Evolutionary conservation across 2,329 filamentous ascomycete genomes (phyloP), one percentile per base, ranked within the genome.

Genomic region (Beauveria sp.): DNA sequence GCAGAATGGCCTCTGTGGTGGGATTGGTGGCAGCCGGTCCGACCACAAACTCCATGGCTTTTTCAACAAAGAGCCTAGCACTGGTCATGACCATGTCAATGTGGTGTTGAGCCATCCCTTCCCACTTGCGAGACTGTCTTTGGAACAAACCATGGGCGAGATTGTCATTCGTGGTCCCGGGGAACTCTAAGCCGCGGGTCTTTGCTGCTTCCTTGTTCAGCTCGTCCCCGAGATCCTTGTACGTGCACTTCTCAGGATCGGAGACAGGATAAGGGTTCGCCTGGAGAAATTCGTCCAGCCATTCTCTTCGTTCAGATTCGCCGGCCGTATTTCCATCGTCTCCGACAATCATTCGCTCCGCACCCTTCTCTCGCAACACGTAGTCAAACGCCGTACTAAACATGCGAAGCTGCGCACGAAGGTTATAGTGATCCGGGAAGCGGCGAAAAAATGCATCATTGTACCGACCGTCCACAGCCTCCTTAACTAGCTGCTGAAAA

Each of bases 391-490:
- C 66, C 5, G 61, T 51, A 44, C 68, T 65, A 20, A 65, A 62
- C 37, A 61, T 66, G 7, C 65, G 63, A 0, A 69, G 55, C n/a
- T 62, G 57, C 3, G 67, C 64, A 6, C 66, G 64, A 16, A 68
- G 62, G 22, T 67, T 65, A 1, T 65, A 62, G 0, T 44, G 59
- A 0, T 24, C 28, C 2, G 55, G 34, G 3, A 52, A 20, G 5
- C 61, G 62, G 16, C 67, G 66, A 28, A 77, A 76, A 55, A 75
- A 76, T 0, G 60, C 71, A 18, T 66, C 62, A 2, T 20, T 47
- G 41, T 66, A 67, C 2, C 48, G 56, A 3, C 66, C 65, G 2
- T 47, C 44, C 2, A 64, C 58, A 8, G 61, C 62, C 3, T 64
- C 62, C 9, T 48, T 47, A 5, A 63, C 61, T 14, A 67, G 47